Evolutionary conservation across 768 basidiomycete genomes (phyloP), one percentile per base, ranked within the genome.

Genomic region (Boletellus ananas): DNA sequence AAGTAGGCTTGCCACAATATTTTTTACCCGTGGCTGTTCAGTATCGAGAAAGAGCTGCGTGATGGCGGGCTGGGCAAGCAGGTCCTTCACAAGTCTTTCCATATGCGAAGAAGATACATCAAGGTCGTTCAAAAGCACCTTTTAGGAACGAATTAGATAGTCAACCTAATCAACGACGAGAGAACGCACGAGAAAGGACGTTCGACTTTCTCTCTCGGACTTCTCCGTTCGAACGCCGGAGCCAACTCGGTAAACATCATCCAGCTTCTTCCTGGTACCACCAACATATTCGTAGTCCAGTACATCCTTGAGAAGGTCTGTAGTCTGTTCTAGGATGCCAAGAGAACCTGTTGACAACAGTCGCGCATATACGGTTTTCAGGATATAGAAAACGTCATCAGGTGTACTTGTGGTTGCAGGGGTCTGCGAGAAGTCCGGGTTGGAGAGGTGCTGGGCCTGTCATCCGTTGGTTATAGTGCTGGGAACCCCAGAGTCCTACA

Each of bases 301-400:
- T 40, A 88, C 76, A 16, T 86, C 85, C 44, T 79, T 77, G 16
- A 96, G 71, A 39, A 78, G 80, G 13, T 78, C 76, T 3, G 84
- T 71, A 45, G 83, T 84, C 23, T 72, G 74, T 51, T 80, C 74
- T 2, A 91, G 74, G 3, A 78, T 79, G 6, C 66, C 62, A 4
- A 82, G 55, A 3, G 86, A 86, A 0, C 91, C 92, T 0, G 88
- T 87, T 0, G 89, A 86, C 16, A 96, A 64, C 29, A 93, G 70
- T 11, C 96, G 81, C 17, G 80, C 74, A 5, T 94, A 74, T 3
- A 94, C 85, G 7, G 83, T 76, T 67, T 96, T 97, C 51, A 98
- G 74, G 50, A 99, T 86, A 70, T 96, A 99, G 71, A 98, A 99
- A 2, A 87, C 88, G 58, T 98, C 96, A 66, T 99, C 96, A 0